phyloP scores from a whole-genome alignment of 495 filamentous ascomycete genomes.

The Xylaria scruposa region DNA sequence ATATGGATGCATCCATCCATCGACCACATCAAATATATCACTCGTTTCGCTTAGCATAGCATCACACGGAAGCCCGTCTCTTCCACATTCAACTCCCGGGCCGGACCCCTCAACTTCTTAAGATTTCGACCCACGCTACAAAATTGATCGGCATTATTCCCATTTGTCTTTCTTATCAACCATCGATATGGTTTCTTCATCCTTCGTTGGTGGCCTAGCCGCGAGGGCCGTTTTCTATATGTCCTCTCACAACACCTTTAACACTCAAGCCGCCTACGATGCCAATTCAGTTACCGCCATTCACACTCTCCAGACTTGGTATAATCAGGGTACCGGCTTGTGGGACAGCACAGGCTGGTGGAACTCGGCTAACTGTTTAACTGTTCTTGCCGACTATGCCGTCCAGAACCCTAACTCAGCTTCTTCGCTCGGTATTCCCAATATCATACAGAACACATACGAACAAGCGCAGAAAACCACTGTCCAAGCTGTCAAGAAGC shows the following conservation, averaged over 20 bases:
- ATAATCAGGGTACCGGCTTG: conserved; percentile 64
- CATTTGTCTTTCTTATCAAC: conserved; percentile 1
- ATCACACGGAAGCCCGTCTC: background rate
- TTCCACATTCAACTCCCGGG: conserved; percentile 13
- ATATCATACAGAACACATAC: conserved; percentile 51
- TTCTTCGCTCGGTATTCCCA: conserved; percentile 40
- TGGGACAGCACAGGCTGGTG: conserved; percentile 77
- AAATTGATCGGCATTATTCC: conserved; percentile 15
- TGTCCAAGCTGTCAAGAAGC: conserved; percentile 40
- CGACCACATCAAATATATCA: background rate
- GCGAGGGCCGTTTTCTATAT: conserved; percentile 47
- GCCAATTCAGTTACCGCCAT: conserved; percentile 54
- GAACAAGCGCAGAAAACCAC: conserved; percentile 47
- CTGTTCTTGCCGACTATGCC: conserved; percentile 67
- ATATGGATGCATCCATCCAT: background rate
- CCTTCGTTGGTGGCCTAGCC: conserved; percentile 44
- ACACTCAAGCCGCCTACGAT: conserved; percentile 36
- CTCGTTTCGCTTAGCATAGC: background rate
- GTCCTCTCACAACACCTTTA: conserved; percentile 36
- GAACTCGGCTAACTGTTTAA: conserved; percentile 76
- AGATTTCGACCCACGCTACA: background rate
- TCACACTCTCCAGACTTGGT: conserved; percentile 66
- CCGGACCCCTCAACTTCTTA: background rate
- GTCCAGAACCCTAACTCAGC: conserved; percentile 40
- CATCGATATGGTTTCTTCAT: conserved; percentile 42